These are phyloP conservation scores for Crucibulum cyathiforme DNA, from an alignment of 1,284 basidiomycete species.

Conservation along the genomic window DNA sequence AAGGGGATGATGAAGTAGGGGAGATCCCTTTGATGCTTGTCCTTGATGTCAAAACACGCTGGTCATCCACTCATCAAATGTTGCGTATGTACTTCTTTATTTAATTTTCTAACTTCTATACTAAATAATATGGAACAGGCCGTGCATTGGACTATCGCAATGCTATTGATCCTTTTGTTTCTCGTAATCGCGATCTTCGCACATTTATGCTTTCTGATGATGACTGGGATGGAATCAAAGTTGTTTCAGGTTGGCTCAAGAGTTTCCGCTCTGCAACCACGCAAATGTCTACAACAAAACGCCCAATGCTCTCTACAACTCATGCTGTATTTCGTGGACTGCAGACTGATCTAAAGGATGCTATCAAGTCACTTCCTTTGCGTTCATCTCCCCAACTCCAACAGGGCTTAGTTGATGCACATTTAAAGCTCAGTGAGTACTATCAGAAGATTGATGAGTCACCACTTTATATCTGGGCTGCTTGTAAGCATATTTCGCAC, in stretches of 20 bases:
- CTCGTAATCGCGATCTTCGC: conserved; percentile 11
- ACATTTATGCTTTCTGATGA: conserved; percentile 9
- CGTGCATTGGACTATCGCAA: conserved; percentile 17
- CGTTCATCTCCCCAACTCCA: not conserved
- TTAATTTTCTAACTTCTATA: not conserved
- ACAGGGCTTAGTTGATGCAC: not conserved
- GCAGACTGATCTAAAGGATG: conserved; percentile 19
- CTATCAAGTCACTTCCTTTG: not conserved
- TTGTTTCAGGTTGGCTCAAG: conserved; percentile 27
- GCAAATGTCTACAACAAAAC: conserved; percentile 30
- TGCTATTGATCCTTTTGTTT: conserved; percentile 13
- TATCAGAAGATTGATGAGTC: conserved; percentile 32
- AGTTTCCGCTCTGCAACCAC: conserved; percentile 24
- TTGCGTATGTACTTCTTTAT: conserved; percentile 15
- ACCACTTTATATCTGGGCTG: conserved; percentile 30
- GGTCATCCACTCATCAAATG: conserved; percentile 32
- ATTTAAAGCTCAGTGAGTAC: conserved; percentile 31
- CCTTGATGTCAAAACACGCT: conserved; percentile 25
- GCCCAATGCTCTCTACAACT: conserved; percentile 25
- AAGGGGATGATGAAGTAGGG: not conserved
- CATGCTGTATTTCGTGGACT: conserved; percentile 28
- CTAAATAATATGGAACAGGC: conserved; percentile 8
- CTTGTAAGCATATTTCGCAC: conserved; percentile 15
- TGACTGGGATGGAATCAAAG: conserved; percentile 25
- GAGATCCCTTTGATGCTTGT: conserved; percentile 12